These are phyloP conservation scores for Cylindrotheca fusiformis DNA, from an alignment of 108 stramenopile genomes.

Conservation along the genomic window DNA sequence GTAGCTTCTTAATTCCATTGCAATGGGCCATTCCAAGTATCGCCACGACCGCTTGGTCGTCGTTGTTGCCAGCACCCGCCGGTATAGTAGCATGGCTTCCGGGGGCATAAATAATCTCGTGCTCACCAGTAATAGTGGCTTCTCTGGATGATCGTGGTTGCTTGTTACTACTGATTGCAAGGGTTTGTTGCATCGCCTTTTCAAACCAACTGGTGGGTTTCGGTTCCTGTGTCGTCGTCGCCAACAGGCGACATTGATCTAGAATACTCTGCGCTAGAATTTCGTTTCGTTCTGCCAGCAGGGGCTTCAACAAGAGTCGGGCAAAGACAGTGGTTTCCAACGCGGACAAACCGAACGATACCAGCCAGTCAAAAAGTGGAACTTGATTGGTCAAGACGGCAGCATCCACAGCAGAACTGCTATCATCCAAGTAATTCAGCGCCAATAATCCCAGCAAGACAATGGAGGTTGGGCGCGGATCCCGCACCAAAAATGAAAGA, in stretches of 20 bases:
- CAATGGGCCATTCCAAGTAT: slow-evolving; percentile 72
- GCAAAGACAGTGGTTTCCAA: slow-evolving; percentile 59
- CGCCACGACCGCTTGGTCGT: slow-evolving; percentile 56
- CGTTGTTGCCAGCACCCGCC: neutral
- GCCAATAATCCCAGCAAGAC: slow-evolving; percentile 17
- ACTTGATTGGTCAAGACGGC: neutral
- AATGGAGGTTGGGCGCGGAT: slow-evolving; percentile 36
- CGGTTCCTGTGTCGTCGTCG: neutral
- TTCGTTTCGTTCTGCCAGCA: slow-evolving; percentile 64
- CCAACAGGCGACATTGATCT: slow-evolving; percentile 27
- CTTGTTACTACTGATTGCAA: neutral
- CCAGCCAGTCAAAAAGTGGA: slow-evolving; percentile 12
- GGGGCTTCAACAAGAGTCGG: slow-evolving; percentile 47
- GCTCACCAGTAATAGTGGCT: neutral
- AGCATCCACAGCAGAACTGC: neutral
- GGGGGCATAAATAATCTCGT: slow-evolving; percentile 5
- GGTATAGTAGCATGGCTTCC: slow-evolving; percentile 2
- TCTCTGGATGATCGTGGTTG: neutral
- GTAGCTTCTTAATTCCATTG: slow-evolving; percentile 53
- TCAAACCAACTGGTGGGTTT: neutral
- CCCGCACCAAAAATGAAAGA: slow-evolving; percentile 43
- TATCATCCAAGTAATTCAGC: slow-evolving; percentile 13
- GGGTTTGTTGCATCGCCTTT: neutral
- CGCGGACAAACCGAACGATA: slow-evolving; percentile 27
- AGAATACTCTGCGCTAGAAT: slow-evolving; percentile 52